phyloP scores from a whole-genome alignment of 495 filamentous ascomycete genomes.

The Tirmania nivea region DNA sequence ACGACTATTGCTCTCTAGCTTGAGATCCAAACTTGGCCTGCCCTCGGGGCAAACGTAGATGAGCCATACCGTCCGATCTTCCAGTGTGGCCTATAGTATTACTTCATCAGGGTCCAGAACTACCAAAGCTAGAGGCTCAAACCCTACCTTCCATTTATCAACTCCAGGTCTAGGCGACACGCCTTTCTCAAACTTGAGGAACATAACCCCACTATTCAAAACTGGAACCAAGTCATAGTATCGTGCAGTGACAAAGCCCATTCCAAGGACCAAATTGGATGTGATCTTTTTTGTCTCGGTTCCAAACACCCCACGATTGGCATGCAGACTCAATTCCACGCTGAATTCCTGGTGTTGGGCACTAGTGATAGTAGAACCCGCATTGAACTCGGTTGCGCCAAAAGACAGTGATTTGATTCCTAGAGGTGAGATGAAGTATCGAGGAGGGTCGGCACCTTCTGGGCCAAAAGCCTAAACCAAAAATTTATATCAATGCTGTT shows the following conservation, averaged over 20 bases:
- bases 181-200: constrained; percentile 39
- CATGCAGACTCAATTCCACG: constrained; percentile 37
- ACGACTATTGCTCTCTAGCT: constrained; percentile 1
- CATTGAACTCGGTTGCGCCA: constrained; percentile 49
- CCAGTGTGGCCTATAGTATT: constrained; percentile 23
- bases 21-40: constrained; percentile 22
- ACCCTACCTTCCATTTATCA: constrained; percentile 48
- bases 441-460: constrained; percentile 31
- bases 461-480: constrained; percentile 16
- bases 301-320: constrained; percentile 26
- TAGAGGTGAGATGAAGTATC: constrained; percentile 63
- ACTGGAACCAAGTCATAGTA: constrained; percentile 48
- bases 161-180: constrained; percentile 35
- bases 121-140: too few relatives aligned
- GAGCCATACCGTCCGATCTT: constrained; percentile 58
- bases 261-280: constrained; percentile 75
- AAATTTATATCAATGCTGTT: background rate
- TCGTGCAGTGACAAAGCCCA: constrained; percentile 66
- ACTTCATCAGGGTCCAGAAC: too few relatives aligned
- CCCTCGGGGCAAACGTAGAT: constrained; percentile 42
- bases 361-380: constrained; percentile 32
- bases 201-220: constrained; percentile 53
- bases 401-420: constrained; percentile 62
- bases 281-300: constrained; percentile 20
- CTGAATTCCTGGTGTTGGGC: constrained; percentile 38